Conservation (phyloP, 2,329 filamentous ascomycete species). For the Diaporthe aspalathi region DNA sequence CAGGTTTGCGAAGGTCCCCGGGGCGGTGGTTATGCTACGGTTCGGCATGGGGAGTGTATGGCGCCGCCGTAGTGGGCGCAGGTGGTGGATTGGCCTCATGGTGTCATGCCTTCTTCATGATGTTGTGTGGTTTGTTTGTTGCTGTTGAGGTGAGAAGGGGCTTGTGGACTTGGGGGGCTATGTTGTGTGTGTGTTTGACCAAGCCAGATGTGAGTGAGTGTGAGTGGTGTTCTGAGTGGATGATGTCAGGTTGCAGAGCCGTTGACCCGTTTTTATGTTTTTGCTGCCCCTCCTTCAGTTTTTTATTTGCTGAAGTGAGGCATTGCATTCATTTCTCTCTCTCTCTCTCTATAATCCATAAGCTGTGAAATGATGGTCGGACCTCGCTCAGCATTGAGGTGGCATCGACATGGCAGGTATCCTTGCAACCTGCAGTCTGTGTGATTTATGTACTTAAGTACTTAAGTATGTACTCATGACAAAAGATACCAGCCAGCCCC, state of each 20-base stretch:
- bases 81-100: constrained; percentile 29
- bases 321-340: neutral
- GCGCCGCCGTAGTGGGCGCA: constrained; percentile 32
- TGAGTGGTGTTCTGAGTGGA: neutral
- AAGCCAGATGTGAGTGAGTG: neutral
- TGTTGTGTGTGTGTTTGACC: neutral
- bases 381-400: neutral
- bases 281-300: neutral
- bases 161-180: constrained; percentile 3
- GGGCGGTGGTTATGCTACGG: constrained; percentile 29
- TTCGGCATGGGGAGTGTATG: neutral
- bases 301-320: neutral
- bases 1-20: constrained; percentile 36
- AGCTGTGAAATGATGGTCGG: neutral
- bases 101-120: neutral
- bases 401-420: no score
- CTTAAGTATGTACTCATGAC: no score
- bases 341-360: neutral
- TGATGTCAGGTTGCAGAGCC: constrained; percentile 25
- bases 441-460: neutral
- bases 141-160: neutral
- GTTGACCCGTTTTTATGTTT: neutral
- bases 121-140: neutral
- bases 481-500: neutral
- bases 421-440: neutral